Evolutionary conservation across 2,329 filamentous ascomycete species (phyloP).

Genomic region (Cercospora sojina): DNA sequence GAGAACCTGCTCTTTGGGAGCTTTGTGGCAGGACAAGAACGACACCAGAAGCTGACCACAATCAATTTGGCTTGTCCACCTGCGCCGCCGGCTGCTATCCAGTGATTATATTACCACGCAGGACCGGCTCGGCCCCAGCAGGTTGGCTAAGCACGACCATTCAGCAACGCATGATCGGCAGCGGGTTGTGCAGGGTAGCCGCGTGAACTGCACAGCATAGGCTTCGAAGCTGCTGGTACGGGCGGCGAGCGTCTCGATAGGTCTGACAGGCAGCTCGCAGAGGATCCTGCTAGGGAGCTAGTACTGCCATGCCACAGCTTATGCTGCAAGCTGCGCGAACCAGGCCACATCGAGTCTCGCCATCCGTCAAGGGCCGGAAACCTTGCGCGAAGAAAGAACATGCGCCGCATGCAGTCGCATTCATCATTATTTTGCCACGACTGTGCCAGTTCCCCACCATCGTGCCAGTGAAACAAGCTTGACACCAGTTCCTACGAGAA

Average conservation of each 20-base stretch:
- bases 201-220: slow-evolving; percentile 11
- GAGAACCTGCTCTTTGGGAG: background rate
- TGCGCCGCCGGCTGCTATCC: slow-evolving; percentile 2
- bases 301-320: slow-evolving; percentile 14
- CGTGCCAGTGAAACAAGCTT: background rate
- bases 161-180: slow-evolving; percentile 14
- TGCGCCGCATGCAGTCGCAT: slow-evolving; percentile 23
- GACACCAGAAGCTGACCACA: slow-evolving; percentile 7
- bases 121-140: background rate
- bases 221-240: slow-evolving; percentile 13
- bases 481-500: background rate
- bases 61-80: background rate
- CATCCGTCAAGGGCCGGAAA: slow-evolving; percentile 18
- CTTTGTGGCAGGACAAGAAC: slow-evolving; percentile 2
- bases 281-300: slow-evolving; percentile 9
- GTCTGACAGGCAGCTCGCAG: slow-evolving; percentile 7
- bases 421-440: background rate
- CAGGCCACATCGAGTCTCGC: slow-evolving; percentile 18
- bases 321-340: slow-evolving; percentile 11
- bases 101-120: slow-evolving; percentile 12
- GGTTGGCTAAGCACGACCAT: slow-evolving; percentile 10
- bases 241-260: slow-evolving; percentile 15
- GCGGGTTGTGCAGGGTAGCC: slow-evolving; percentile 13
- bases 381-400: slow-evolving; percentile 18
- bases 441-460: background rate